Evolutionary conservation across 306 rosid genomes (phyloP).

Genomic region (Vicia sativa): DNA sequence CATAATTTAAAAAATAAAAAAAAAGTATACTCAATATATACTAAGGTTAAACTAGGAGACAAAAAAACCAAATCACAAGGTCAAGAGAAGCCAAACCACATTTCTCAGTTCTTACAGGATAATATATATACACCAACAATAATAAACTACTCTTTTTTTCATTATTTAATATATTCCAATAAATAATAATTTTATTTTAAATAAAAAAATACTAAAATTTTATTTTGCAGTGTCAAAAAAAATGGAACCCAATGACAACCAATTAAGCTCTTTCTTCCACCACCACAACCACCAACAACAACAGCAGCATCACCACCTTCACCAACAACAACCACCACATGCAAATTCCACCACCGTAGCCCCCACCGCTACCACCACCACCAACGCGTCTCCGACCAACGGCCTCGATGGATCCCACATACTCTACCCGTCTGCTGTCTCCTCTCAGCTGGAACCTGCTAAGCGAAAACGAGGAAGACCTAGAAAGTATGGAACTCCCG

Average conservation of each 20-base stretch:
- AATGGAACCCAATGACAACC: constrained; percentile 94
- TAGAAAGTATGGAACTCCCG: constrained; percentile 84
- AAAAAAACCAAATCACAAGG: constrained; percentile 37
- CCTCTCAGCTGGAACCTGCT: constrained; percentile 61
- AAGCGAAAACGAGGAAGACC: constrained; percentile 94
- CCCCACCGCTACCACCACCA: constrained; percentile 32
- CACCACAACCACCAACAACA: constrained; percentile 45
- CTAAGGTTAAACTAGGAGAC: constrained; percentile 16
- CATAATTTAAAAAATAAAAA: not conserved
- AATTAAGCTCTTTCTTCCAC: constrained; percentile 75
- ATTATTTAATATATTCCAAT: constrained; percentile 2
- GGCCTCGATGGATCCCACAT: constrained; percentile 73
- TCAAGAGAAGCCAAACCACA: constrained; percentile 17
- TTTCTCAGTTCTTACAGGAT: constrained; percentile 2
- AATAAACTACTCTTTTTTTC: constrained; percentile 33
- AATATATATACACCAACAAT: constrained; percentile 35
- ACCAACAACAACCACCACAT: not conserved
- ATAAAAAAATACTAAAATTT: constrained; percentile 22
- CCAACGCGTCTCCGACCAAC: constrained; percentile 57
- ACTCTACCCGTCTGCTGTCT: constrained; percentile 65
- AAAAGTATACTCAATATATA: not conserved
- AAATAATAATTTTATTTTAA: constrained; percentile 2
- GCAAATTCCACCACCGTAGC: constrained; percentile 24
- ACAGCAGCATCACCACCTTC: constrained; percentile 24
- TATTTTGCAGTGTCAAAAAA: constrained; percentile 39